phyloP scores from a whole-genome alignment of 108 stramenopile genomes.

The Nitzschia sp. region DNA sequence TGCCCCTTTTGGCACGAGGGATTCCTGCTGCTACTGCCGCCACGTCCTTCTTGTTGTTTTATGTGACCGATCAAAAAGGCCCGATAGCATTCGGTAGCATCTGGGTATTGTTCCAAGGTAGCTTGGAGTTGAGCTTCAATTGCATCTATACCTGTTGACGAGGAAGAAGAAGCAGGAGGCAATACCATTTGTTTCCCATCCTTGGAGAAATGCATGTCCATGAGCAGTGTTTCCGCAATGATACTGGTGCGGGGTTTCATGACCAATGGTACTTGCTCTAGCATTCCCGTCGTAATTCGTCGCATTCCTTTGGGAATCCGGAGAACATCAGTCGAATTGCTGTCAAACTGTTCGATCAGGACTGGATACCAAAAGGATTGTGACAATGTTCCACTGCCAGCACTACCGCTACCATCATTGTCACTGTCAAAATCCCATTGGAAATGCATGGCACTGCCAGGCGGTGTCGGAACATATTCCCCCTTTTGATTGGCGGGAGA shows the following conservation, averaged over 20 bases:
- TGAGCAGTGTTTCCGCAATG: background rate
- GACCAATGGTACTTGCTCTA: background rate
- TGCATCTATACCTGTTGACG: background rate
- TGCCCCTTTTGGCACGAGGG: too few species aligned
- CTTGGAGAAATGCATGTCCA: background rate
- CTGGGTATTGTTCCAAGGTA: background rate
- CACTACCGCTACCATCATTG: too few species aligned
- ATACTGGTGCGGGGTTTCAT: background rate
- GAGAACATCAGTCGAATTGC: background rate
- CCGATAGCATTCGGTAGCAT: background rate
- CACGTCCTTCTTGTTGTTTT: too few species aligned
- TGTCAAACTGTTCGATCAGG: background rate
- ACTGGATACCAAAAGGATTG: slow-evolving; percentile 11
- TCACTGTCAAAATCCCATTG: too few species aligned
- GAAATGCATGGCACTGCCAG: slow-evolving; percentile 22
- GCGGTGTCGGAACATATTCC: slow-evolving; percentile 24
- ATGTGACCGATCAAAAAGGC: too few species aligned
- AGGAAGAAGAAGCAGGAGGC: background rate
- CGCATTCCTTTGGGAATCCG: background rate
- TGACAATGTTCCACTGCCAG: background rate
- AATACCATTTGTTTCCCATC: slow-evolving; percentile 9
- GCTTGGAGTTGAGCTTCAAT: slow-evolving; percentile 2
- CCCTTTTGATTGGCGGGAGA: slow-evolving; percentile 2
- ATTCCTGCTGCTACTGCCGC: too few species aligned
- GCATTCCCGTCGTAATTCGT: background rate